Evolutionary conservation across 1,284 basidiomycete species (phyloP), one percentile per base, ranked within the genome.

Genomic region (Leccinum pallidistipes): DNA sequence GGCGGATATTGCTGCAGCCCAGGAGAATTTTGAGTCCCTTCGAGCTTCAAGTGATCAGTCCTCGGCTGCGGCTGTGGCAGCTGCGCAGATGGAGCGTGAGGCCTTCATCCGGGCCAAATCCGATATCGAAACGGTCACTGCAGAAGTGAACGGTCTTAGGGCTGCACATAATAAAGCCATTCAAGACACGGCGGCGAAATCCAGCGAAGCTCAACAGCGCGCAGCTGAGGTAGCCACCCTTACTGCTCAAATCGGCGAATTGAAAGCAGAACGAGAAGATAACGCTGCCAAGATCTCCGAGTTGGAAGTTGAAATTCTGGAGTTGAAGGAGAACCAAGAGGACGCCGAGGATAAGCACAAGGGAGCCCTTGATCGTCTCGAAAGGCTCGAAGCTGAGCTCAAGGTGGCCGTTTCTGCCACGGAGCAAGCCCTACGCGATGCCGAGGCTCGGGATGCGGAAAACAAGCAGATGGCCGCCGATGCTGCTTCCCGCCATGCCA

Each of bases 271-370:
- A 76, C 86, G 86, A 69, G 90, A 91, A 65, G 92, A 94, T 66
- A 84, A 80, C 56, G 85, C 88, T 53, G 83, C 79, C 68, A 92
- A 88, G 72, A 80, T 95, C 12, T 90, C 88, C 1, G 87, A 91
- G 65, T 80, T 94, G 12, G 90, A 95, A 76, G 78, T 91, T 53
- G 88, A 93, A 69, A 81, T 93, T 40, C 78, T 94, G 58, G 92
- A 94, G 75, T 73, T 90, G 61, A 90, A 84, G 72, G 90, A 91
- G 68, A 79, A 79, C 27, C 83, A 87, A 64, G 91, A 94, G 64
- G 79, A 79, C 38, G 78, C 79, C 4, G 86, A 87, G 65, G 89
- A 90, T 59, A 82, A 83, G 50, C 82, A 81, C 56, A 78, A 76
- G 50, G 77, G 79, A 65, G 74, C 80, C 9, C 68, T 81, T 52